These are phyloP conservation scores for Oryza meyeriana DNA, from an alignment of 176 grass and related monocot species.

Conservation along the genomic window DNA sequence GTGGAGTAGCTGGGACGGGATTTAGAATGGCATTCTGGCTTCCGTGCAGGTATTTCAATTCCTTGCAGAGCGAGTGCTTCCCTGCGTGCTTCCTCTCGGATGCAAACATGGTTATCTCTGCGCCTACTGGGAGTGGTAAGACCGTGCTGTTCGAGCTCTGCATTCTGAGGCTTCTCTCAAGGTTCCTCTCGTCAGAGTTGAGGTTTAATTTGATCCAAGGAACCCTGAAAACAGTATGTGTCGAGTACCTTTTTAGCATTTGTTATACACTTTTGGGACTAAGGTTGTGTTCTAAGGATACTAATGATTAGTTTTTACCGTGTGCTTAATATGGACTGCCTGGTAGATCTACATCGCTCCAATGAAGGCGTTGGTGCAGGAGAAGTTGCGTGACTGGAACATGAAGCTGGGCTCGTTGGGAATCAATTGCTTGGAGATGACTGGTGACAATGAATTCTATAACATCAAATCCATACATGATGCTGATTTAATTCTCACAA, in stretches of 20 bases:
- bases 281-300: not conserved
- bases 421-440: constrained; percentile 94
- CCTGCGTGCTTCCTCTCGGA: constrained; percentile 71
- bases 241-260: not conserved
- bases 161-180: constrained; percentile 81
- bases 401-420: constrained; percentile 61
- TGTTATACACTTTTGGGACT: not conserved
- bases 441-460: constrained; percentile 74
- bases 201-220: constrained; percentile 74
- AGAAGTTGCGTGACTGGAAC: constrained; percentile 87
- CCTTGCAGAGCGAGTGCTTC: constrained; percentile 93
- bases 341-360: constrained; percentile 91
- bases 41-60: constrained; percentile 85
- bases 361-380: constrained; percentile 88
- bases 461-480: constrained; percentile 69
- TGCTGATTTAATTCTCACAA: constrained; percentile 86
- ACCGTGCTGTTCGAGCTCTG: constrained; percentile 94
- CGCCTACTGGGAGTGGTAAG: constrained; percentile 93
- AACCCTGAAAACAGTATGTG: constrained; percentile 85
- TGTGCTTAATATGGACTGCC: constrained; percentile 22
- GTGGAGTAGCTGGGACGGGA: not conserved
- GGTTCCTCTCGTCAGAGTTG: constrained; percentile 71
- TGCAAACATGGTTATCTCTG: constrained; percentile 93
- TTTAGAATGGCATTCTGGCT: not conserved
- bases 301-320: not conserved